Evolutionary conservation across 202 grass and related monocot genomes (phyloP), one percentile per base, ranked within the genome.

Genomic region (Panicum virgatum): DNA sequence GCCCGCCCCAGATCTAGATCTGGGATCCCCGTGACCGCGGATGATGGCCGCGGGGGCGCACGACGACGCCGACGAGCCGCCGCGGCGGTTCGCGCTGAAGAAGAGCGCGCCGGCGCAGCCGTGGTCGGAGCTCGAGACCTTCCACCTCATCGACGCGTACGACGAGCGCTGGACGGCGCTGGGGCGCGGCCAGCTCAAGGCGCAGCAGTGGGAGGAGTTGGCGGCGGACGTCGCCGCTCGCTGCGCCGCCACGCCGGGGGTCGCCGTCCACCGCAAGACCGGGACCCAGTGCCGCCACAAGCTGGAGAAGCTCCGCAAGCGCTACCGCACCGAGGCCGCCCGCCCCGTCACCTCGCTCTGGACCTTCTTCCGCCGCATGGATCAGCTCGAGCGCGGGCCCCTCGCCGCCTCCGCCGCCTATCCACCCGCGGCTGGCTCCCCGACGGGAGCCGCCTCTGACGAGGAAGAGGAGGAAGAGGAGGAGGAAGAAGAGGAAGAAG

Each of bases 271-370:
- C 3, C 71, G 87, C 73, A 98, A 98, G 82, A 91, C 88, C 32
- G 92, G 96, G 2, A 98, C 96, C 46, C 96, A 98, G 87, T 95
- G 96, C 73, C 92, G 96, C 63, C 96, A 98, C 88, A 98, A 98
- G 90, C 90, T 98, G 58, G 96, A 98, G 90, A 98, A 98, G 84
- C 96, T 98, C 34, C 92, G 96, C 63, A 98, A 95, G 84, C 92
- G 96, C 51, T 98, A 90, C 82, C 91, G 93, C 65, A 73, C 83
- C 47, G 96, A 98, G 87, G 69, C 77, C 34, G 78, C 83, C 5
- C 93, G 90, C 29, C 88, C 84, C 11, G 84, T 87, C 42, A 50
- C 80, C 50, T 97, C 90, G 69, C 88, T 86, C 77, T 98, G 96
- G 96, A 87, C 96, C 5, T 95, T 90, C 80, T 98, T 98, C 70